Evolutionary conservation across 345 rosid genomes (phyloP), one percentile per base, ranked within the genome.

Genomic region (Geranium brycei): DNA sequence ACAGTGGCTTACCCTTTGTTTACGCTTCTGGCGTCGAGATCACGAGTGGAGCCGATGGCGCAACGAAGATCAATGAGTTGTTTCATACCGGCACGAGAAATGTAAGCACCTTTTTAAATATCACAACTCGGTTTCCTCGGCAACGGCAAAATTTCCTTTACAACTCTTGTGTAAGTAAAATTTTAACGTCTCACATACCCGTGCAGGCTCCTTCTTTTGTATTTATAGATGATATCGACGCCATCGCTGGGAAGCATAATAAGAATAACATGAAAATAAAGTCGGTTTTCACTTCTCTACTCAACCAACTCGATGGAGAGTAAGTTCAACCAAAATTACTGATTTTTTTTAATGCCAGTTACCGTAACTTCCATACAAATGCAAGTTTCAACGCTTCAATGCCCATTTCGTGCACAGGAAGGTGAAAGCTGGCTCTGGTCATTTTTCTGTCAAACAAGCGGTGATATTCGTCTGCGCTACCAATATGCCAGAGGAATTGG

Each of bases 401-500:
- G 41, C 62, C 61, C 68, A n/a, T 60, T 68, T 80, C 53, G 58
- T 63, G 40, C 64, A 18, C 68, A 92, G 98, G 77, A 89, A 89
- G 85, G 96, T 89, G 59, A 89, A 80, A 78, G 85, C 83, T 16
- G 98, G 98, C 5, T 72, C 86, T 4, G 95, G 89, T 75, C 88
- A 93, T 59, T 92, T 85, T 84, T 89, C 98, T 14, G 81, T 87
- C 61, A 82, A 84, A 71, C 98, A 92, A 82, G 93, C 98, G 77
- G 96, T 92, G 74, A 92, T 92, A 80, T 92, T 92, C 83, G 84
- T 92, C 59, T 92, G 98, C 74, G 98, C 98, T 31, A 92, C 98
- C 70, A 92, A 92, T 80, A 86, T 95, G 67, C 98, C 96, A 63
- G 95, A 92, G 77, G 98, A 92, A 71, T 76, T 92, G 76, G 95